Conservation (phyloP, 202 grass and related monocot genomes). For the Schoenoplectus tabernaemontani region DNA sequence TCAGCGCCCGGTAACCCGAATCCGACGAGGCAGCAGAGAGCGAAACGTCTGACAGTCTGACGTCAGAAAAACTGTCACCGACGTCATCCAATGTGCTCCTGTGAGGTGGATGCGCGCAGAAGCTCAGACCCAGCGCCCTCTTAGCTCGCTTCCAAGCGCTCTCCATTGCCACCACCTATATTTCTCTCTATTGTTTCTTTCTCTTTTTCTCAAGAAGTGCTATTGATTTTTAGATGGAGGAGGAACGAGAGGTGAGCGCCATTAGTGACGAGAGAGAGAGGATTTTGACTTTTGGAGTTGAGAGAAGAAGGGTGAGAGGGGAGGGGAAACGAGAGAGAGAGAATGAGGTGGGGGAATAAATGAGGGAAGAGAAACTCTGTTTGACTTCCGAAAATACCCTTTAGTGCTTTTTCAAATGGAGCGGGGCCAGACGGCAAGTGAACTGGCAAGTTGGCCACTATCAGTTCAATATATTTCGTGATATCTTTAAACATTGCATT, state of each 20-base stretch:
- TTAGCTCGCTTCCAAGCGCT: conserved; percentile 66
- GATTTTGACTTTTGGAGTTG: conserved; percentile 14
- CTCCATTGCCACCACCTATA: conserved; percentile 35
- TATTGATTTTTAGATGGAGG: conserved; percentile 25
- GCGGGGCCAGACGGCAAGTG: neutral
- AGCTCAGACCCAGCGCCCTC: conserved; percentile 39
- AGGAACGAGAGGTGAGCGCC: conserved; percentile 28
- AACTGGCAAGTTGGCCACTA: neutral
- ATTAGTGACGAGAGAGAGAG: neutral
- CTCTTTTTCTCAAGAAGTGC: neutral
- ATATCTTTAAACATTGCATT: neutral
- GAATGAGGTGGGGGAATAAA: neutral
- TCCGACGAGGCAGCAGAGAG: conserved; percentile 20
- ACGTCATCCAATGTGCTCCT: conserved; percentile 17
- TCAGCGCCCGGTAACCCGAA: conserved; percentile 26
- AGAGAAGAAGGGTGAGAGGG: neutral
- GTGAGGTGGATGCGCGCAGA: conserved; percentile 30
- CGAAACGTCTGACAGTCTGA: conserved; percentile 9
- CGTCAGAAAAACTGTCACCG: conserved; percentile 7
- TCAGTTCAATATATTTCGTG: neutral
- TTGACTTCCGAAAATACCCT: conserved; percentile 32
- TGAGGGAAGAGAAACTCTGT: neutral
- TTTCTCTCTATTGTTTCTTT: neutral
- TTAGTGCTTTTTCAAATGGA: neutral
- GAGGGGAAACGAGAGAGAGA: neutral